These are phyloP conservation scores for Melaleuca quinquenervia DNA, from an alignment of 345 rosid species.

Conservation along the genomic window DNA sequence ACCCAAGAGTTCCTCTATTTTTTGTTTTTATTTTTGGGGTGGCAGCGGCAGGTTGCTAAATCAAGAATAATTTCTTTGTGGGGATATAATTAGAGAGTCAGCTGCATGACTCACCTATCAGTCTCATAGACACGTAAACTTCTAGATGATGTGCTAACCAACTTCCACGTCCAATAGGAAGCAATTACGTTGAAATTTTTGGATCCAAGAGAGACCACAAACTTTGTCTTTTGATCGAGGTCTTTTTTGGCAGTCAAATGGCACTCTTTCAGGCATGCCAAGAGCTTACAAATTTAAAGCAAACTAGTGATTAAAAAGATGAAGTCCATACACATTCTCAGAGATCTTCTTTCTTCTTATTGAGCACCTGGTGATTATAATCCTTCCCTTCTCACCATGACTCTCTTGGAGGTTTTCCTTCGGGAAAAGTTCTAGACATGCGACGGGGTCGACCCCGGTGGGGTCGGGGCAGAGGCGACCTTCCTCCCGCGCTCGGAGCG, in stretches of 20 bases:
- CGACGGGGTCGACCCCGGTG: slow-evolving; percentile 29
- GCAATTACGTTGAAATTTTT: background rate
- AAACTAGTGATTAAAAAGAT: background rate
- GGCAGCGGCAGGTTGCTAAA: too few relatives aligned
- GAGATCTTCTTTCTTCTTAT: background rate
- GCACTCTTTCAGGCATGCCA: background rate
- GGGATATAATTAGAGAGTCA: background rate
- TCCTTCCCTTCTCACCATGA: background rate
- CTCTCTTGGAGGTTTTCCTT: background rate
- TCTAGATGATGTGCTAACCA: background rate
- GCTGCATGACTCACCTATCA: background rate
- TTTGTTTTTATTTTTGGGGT: too few relatives aligned
- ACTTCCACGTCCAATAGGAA: background rate
- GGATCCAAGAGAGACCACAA: background rate
- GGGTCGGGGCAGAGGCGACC: slow-evolving; percentile 30
- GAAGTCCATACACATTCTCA: background rate
- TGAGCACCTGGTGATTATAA: background rate
- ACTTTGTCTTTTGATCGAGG: background rate
- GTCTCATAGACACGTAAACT: background rate
- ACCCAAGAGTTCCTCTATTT: background rate
- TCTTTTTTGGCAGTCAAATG: background rate
- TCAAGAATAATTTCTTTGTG: too few relatives aligned
- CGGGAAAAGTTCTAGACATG: slow-evolving; percentile 19
- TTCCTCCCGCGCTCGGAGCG: slow-evolving; percentile 58
- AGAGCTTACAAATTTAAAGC: background rate